Evolutionary conservation across 2,329 filamentous ascomycete species (phyloP).

Genomic region (Coniochaeta sp.): DNA sequence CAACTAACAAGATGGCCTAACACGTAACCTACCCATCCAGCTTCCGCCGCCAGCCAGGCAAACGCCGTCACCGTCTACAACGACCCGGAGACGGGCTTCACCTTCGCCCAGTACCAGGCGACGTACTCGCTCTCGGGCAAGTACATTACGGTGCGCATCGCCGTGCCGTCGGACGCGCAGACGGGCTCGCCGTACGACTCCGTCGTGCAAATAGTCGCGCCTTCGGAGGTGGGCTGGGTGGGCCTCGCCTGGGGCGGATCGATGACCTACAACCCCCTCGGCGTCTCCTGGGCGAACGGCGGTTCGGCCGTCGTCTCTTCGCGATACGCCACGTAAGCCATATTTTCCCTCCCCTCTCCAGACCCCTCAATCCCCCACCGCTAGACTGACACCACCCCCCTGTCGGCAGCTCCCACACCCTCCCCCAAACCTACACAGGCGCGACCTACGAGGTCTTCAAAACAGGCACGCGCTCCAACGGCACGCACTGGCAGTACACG

Average conservation of each 20-base stretch:
- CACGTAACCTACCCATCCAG: too few relatives aligned
- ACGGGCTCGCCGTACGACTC: conserved; percentile 12
- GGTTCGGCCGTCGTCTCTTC: conserved; percentile 30
- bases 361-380: background rate
- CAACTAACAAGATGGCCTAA: background rate
- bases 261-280: conserved; percentile 38
- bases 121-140: conserved; percentile 28
- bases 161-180: conserved; percentile 11
- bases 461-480: conserved; percentile 29
- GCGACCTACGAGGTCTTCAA: conserved; percentile 24
- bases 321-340: conserved; percentile 35
- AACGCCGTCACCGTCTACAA: conserved; percentile 14
- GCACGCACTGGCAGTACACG: conserved; percentile 33
- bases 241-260: conserved; percentile 39
- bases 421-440: conserved; percentile 21
- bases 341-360: background rate
- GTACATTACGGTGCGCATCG: conserved; percentile 17
- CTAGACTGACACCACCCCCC: background rate
- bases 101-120: conserved; percentile 24
- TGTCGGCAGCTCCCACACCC: conserved; percentile 19
- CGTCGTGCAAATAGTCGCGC: conserved; percentile 31
- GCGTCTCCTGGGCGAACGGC: conserved; percentile 35
- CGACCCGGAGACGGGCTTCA: conserved; percentile 33
- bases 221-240: conserved; percentile 36
- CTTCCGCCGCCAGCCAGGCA: background rate